Percentiles rank a stretch among this genome's conserved stretches.
These are phyloP conservation scores for Fraxinus floribunda DNA, from an alignment of 305 asterid species.

Conservation along the genomic window DNA sequence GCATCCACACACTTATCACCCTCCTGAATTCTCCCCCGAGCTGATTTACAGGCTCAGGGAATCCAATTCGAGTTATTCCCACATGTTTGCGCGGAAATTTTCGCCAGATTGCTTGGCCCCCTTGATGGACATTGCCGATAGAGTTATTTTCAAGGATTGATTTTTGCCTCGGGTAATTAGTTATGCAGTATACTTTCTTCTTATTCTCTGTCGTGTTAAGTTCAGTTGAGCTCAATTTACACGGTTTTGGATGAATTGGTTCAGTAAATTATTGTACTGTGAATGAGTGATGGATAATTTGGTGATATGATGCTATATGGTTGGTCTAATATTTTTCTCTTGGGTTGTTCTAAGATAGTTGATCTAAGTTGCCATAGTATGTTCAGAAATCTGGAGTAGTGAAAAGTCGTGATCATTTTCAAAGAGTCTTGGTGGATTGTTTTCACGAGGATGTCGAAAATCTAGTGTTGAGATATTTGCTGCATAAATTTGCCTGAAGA, in stretches of 20 bases:
- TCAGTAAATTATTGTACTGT: slow-evolving; percentile 5
- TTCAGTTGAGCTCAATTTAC: slow-evolving; percentile 8
- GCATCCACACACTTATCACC: slow-evolving; percentile 74
- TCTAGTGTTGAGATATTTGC: background rate
- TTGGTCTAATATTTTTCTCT: background rate
- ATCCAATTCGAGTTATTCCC: slow-evolving; percentile 52
- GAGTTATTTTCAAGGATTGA: slow-evolving; percentile 69
- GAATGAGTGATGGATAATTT: slow-evolving; percentile 19
- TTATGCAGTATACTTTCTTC: slow-evolving; percentile 17
- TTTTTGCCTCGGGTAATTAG: slow-evolving; percentile 34
- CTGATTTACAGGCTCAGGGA: slow-evolving; percentile 61
- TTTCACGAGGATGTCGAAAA: slow-evolving; percentile 20
- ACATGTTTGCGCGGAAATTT: slow-evolving; percentile 75
- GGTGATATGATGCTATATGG: slow-evolving; percentile 13
- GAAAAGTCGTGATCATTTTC: slow-evolving; percentile 10
- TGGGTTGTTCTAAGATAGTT: slow-evolving; percentile 12
- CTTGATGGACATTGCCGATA: slow-evolving; percentile 65
- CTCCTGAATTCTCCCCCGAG: slow-evolving; percentile 56
- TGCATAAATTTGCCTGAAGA: background rate
- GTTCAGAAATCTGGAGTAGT: background rate
- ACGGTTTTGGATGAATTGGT: slow-evolving; percentile 4
- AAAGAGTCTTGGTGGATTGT: slow-evolving; percentile 11
- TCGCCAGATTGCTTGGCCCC: slow-evolving; percentile 74
- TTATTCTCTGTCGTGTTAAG: background rate
- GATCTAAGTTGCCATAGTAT: slow-evolving; percentile 15